These are phyloP conservation scores for Arachis monticola DNA, from an alignment of 331 rosid genomes.

Conservation along the genomic window DNA sequence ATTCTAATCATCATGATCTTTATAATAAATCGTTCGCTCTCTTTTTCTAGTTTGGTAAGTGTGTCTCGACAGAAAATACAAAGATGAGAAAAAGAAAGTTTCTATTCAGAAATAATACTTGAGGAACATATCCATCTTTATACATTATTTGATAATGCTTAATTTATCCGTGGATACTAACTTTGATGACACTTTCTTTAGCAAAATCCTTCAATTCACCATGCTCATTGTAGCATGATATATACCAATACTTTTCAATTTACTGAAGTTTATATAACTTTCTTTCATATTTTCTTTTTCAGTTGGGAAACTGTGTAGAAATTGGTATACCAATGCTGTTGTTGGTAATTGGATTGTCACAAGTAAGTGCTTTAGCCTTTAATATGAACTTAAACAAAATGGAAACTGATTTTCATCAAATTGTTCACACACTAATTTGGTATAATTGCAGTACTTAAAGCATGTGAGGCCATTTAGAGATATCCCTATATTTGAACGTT, in stretches of 20 bases:
- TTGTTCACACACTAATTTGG: slow-evolving; percentile 16
- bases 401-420: background rate
- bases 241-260: slow-evolving; percentile 2
- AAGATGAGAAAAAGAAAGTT: no score
- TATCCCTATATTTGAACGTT: slow-evolving; percentile 82
- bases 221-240: slow-evolving; percentile 18
- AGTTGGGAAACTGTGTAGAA: slow-evolving; percentile 95
- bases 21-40: background rate
- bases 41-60: slow-evolving; percentile 2
- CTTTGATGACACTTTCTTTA: background rate
- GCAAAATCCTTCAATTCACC: slow-evolving; percentile 18
- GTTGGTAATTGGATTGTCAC: slow-evolving; percentile 84
- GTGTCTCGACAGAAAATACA: no score
- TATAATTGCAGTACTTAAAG: slow-evolving; percentile 84
- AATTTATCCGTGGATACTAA: no score
- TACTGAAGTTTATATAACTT: slow-evolving; percentile 3
- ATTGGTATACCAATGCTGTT: slow-evolving; percentile 90
- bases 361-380: slow-evolving; percentile 62
- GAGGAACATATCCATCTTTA: no score
- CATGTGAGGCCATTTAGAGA: slow-evolving; percentile 87
- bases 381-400: slow-evolving; percentile 7
- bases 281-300: slow-evolving; percentile 42
- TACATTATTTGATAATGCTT: no score
- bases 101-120: no score
- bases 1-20: slow-evolving; percentile 14